Base-by-base conservation (phyloP, 2,329 filamentous ascomycete species). In the Ciborinia camelliae region DNA sequence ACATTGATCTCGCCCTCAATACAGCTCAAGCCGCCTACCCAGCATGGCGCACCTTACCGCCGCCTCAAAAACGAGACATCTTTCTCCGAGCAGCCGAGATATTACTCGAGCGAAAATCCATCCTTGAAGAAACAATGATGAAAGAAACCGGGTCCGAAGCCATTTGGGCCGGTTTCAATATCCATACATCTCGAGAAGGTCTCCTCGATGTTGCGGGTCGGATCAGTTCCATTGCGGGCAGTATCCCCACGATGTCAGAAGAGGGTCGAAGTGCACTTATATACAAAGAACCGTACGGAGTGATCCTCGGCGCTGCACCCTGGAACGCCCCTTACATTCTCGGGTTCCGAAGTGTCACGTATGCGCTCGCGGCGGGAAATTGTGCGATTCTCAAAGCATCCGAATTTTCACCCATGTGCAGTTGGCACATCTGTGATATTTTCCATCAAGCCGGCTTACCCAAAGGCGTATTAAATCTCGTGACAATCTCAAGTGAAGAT, bases 401-500 rank as follows among this genome's bases (percentile, higher is more conserved):
- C 5, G 90, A 94, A 74, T 71, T 86, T 10, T 83, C 85, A 2
- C 90, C 90, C 0, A 84, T 84, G 57, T 85, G 81, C 45, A 84
- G 86, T 72, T 86, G 83, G 79, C 82, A 81, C 3, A 79, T 94
- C 48, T 86, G 81, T 8, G 82, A 83, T 28, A 79, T 88, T 43
- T 83, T 92, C 73, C 84, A 84, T 65, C 85, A 92, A 71, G 92
- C 91, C 8, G 92, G 92, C 3, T 81, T 96, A 18, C 91, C 92
- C 0, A 80, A 81, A 0, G 92, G 91, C 30, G 88, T 86, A 4
- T 76, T 96, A 39, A 95, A 93, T 75, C 79, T 92, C 52, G 78
- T 96, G 43, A 89, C 87, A 28, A 78, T 82, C 41, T 84, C 87
- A 3, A 84, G 86, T 64, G 81, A 86, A 64, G 84, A 90, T 69